Evolutionary conservation across 164 flowering plant genomes (phyloP).

Genomic region (Berberis vulgaris): DNA sequence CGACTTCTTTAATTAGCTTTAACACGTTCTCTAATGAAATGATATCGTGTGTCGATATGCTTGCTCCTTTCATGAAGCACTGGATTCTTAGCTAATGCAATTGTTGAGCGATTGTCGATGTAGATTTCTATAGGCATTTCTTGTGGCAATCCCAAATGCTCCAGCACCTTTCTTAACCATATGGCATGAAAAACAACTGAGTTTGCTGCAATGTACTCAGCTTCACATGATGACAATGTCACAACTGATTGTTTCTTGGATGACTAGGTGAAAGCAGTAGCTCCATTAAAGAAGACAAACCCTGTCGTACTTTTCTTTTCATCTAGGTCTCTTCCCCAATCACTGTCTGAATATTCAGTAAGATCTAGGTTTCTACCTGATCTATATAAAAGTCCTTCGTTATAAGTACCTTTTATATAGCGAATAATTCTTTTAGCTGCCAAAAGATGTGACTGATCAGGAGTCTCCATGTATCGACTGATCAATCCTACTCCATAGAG

Average conservation of each 20-base stretch:
- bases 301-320: slow-evolving; percentile 1
- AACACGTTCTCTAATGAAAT: background rate
- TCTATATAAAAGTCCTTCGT: background rate
- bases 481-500: slow-evolving; percentile 3
- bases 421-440: slow-evolving; percentile 1
- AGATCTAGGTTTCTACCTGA: background rate
- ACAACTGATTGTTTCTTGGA: slow-evolving; percentile 3
- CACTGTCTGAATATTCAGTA: background rate
- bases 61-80: slow-evolving; percentile 1
- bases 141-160: background rate
- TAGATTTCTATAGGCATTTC: background rate
- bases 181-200: background rate
- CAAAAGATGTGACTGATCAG: background rate
- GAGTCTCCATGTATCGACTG: slow-evolving; percentile 1
- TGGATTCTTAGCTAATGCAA: slow-evolving; percentile 3
- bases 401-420: background rate
- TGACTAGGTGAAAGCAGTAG: background rate
- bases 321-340: background rate
- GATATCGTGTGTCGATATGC: slow-evolving; percentile 3
- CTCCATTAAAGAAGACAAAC: background rate
- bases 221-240: background rate
- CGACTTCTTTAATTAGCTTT: background rate
- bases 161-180: background rate
- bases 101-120: background rate
- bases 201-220: background rate